Conservation (phyloP, 257 asterid genomes). For the Forsythia suspensa region DNA sequence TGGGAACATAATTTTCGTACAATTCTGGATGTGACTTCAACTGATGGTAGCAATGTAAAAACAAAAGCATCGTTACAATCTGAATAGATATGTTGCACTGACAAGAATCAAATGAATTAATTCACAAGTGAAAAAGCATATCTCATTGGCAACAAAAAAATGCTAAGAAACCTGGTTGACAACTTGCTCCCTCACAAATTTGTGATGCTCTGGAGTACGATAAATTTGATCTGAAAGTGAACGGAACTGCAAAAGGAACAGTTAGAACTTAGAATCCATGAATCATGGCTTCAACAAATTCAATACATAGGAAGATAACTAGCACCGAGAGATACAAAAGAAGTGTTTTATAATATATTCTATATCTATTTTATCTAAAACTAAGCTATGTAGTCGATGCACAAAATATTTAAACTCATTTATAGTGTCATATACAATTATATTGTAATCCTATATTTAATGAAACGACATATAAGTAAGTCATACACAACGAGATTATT, state of each 20-base stretch:
- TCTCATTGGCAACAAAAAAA: not conserved
- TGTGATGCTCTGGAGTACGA: conserved; percentile 76
- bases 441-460: too few species aligned
- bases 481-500: too few species aligned
- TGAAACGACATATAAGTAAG: too few species aligned
- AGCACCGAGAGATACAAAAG: not conserved
- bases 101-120: not conserved
- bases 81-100: not conserved
- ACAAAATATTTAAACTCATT: too few species aligned
- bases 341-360: too few species aligned
- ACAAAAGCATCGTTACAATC: conserved; percentile 12
- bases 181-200: conserved; percentile 71
- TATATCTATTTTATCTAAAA: too few species aligned
- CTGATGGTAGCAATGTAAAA: conserved; percentile 39
- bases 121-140: not conserved
- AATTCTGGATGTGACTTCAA: conserved; percentile 62
- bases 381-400: too few species aligned
- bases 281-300: not conserved
- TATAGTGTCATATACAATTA: too few species aligned
- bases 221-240: conserved; percentile 95
- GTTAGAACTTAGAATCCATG: not conserved
- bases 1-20: conserved; percentile 74
- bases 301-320: not conserved
- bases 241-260: conserved; percentile 53
- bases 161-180: conserved; percentile 58